Percentiles rank a stretch among this genome's conserved stretches.
phyloP scores from a whole-genome alignment of 768 basidiomycete species.

The Calocybe cyanea region DNA sequence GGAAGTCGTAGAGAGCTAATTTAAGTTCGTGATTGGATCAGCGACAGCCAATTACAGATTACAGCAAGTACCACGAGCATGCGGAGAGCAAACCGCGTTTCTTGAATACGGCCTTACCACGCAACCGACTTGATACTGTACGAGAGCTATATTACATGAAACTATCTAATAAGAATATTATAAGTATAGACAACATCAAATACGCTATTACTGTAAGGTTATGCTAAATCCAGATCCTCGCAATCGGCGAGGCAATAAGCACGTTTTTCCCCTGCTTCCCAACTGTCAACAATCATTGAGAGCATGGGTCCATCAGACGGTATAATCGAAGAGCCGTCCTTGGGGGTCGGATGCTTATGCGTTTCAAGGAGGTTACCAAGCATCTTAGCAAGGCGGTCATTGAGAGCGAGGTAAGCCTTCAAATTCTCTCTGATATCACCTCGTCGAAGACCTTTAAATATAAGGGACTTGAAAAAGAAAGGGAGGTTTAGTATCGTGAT shows the following conservation, averaged over 20 bases:
- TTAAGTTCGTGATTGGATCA: too few relatives aligned
- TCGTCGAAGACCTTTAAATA: conserved; percentile 43
- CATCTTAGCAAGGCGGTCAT: conserved; percentile 37
- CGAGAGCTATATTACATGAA: too few relatives aligned
- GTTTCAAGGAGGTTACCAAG: conserved; percentile 44
- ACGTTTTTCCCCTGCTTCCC: conserved; percentile 22
- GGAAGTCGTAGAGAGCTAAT: too few relatives aligned
- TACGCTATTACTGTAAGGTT: neutral
- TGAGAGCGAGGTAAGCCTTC: conserved; percentile 32
- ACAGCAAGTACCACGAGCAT: too few relatives aligned
- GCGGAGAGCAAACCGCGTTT: too few relatives aligned
- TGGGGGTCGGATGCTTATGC: conserved; percentile 22
- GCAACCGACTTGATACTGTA: too few relatives aligned
- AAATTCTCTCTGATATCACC: conserved; percentile 39
- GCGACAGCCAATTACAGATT: too few relatives aligned
- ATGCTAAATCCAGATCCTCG: conserved; percentile 1
- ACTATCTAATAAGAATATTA: too few relatives aligned
- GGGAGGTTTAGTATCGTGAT: neutral
- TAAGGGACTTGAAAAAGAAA: conserved; percentile 28
- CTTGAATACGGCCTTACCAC: too few relatives aligned
- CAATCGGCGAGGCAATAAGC: conserved; percentile 23
- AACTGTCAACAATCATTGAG: conserved; percentile 21
- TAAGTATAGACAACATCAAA: neutral
- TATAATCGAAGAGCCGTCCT: neutral
- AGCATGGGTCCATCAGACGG: conserved; percentile 11